Evolutionary conservation across 305 asterid genomes (phyloP), one percentile per base, ranked within the genome.

Genomic region (Euphrasia arctica): DNA sequence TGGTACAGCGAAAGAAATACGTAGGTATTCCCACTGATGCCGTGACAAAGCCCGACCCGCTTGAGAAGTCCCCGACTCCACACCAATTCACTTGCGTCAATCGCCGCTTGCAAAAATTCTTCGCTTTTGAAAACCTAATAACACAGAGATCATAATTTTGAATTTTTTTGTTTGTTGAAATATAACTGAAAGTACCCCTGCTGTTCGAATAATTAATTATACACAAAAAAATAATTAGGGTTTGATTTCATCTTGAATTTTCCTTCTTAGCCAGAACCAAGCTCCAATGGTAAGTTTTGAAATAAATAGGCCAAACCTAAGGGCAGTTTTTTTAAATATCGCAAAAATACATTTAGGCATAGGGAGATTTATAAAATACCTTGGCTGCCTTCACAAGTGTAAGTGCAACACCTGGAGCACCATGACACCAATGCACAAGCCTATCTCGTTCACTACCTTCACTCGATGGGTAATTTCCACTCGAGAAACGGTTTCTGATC

Each of bases 381-480:
- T 80, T 65, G 68, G 95, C 90, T 58, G 96, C 98, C 82, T 87
- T 89, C 39, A 63, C 83, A 27, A 89, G 91, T 55, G 98, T 83
- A 62, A 89, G 85, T 50, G 88, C 89, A 69, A 87, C 75, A 34
- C 98, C 96, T 32, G 95, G 83, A 66, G 96, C 91, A 56, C 98
- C 98, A 70, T 87, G 98, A 72, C 98, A 91, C 96, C 95, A 91
- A 73, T 89, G 98, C 28, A 91, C 95, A 41, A 85, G 92, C 65
- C 90, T 65, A 69, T 89, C 96, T 0, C 73, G 77, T 75, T 87
- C 87, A 65, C 82, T 87, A 55, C 90, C 90, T 75, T 89, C 90
- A 58, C 96, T 89, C 3, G 96, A 89, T 27, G 85, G 95, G 79
- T 86, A 89, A 69, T 91, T 91, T 63, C 96, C 98, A 67, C 92